A percentile compares a stretch with the other conserved stretches of the same genome.
Conservation (phyloP, 2,329 filamentous ascomycete genomes). For the Colletotrichum truncatum region DNA sequence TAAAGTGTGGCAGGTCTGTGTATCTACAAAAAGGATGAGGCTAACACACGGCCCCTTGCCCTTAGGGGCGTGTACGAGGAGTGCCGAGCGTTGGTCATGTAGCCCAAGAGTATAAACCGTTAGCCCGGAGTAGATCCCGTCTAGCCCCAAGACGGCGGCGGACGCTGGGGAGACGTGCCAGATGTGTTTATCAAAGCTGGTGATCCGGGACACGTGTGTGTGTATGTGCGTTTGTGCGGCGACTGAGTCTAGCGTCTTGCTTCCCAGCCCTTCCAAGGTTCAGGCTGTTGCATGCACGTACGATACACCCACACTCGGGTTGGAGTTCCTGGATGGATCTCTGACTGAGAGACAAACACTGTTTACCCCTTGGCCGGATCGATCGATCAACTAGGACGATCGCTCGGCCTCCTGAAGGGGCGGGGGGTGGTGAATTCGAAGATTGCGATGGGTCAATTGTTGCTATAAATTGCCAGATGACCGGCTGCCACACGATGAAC, state of each 20-base stretch:
- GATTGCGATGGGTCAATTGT: conserved; percentile 9
- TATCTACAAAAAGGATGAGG: conserved; percentile 14
- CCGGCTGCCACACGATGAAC: conserved; percentile 14
- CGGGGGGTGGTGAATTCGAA: neutral
- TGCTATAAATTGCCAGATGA: conserved; percentile 21
- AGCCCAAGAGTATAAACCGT: conserved; percentile 23
- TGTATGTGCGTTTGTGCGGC: no score
- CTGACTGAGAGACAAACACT: neutral
- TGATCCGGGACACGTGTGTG: conserved; percentile 17
- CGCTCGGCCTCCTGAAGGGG: conserved; percentile 15
- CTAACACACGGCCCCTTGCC: conserved; percentile 26
- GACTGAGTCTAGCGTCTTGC: neutral
- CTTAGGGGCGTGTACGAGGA: neutral
- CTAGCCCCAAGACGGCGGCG: conserved; percentile 10
- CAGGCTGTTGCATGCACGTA: neutral
- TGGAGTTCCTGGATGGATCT: neutral
- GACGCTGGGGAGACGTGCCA: conserved; percentile 10
- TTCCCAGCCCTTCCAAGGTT: neutral
- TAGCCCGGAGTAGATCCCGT: conserved; percentile 26
- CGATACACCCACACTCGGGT: neutral
- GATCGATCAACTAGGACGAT: conserved; percentile 2
- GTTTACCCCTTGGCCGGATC: neutral
- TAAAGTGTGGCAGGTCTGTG: conserved; percentile 6
- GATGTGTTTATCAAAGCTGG: conserved; percentile 16
- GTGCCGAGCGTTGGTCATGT: conserved; percentile 29